A percentile compares a stretch with the other conserved stretches of the same genome.
Conservation (phyloP, 306 rosid genomes). For the Vigna trinervia region DNA sequence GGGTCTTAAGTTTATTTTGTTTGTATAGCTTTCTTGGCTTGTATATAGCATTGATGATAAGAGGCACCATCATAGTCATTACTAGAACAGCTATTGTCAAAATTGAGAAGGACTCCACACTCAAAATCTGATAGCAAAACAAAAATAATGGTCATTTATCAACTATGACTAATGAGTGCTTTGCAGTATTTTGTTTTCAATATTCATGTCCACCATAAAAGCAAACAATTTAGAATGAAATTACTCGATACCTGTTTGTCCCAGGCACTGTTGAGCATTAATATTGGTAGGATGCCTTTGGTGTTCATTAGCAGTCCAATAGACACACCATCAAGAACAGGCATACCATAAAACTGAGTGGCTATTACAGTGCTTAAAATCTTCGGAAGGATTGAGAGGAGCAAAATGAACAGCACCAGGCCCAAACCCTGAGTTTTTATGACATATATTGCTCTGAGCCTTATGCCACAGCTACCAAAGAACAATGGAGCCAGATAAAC, state of each 20-base stretch:
- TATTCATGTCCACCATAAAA: not conserved
- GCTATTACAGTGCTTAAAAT: constrained; percentile 46
- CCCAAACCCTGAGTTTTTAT: not conserved
- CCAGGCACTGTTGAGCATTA: constrained; percentile 48
- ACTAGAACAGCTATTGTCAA: not conserved
- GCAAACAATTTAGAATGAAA: not conserved
- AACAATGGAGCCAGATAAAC: constrained; percentile 49
- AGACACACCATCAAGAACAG: constrained; percentile 45
- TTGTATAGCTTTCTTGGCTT: constrained; percentile 42
- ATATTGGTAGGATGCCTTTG: constrained; percentile 51
- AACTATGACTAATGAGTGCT: not conserved
- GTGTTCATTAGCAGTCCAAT: constrained; percentile 57
- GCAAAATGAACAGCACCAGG: not conserved
- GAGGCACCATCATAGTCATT: constrained; percentile 47
- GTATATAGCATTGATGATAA: constrained; percentile 44
- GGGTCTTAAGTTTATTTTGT: constrained; percentile 43
- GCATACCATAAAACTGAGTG: constrained; percentile 39
- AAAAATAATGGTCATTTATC: not conserved
- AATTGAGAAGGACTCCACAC: constrained; percentile 38
- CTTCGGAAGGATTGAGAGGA: constrained; percentile 44
- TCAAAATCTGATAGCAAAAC: constrained; percentile 46
- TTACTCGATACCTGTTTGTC: constrained; percentile 46
- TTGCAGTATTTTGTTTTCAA: not conserved
- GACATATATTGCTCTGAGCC: not conserved
- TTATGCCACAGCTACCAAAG: constrained; percentile 46